Evolutionary conservation across 805 yeast genomes (phyloP), one percentile per base, ranked within the genome.

Genomic region (Debaryomyces castellii): DNA sequence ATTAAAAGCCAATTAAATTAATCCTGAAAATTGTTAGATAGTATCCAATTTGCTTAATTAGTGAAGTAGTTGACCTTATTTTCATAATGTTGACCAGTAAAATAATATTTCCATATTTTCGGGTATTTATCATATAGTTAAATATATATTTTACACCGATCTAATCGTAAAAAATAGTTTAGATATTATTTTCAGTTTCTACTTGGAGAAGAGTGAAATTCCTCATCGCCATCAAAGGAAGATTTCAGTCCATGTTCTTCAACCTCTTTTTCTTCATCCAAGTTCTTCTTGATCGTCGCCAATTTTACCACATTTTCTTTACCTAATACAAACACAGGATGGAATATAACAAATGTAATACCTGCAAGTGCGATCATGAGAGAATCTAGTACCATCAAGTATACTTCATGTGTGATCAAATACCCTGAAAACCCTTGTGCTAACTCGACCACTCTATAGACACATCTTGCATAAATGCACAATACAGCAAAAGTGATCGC

Each of bases 401-500:
- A 70, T 4, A 60, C 66, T 49, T 71, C 76, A 49, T 67, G 69
- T 1, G 54, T 49, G 28, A 67, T 60, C 44, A 71, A 59, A 48
- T 63, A 67, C 4, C 76, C 76, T 3, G 37, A 21, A 53, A 65
- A 71, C 6, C 76, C 75, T 46, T 69, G 60, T 12, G 67, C 57
- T 47, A 71, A 60, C 47, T 71, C 75, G 8, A 68, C 70, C 34
- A 70, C 73, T 55, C 76, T 60, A 50, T 71, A 71, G 17, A 69
- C 51, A 48, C 71, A 66, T 43, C 69, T 56, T 43, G 67, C 64
- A 51, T 67, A 70, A 41, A 70, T 59, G 20, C 54, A 56, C 11
- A 63, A 4, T 2, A 69, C 73, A 0, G 72, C 62, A 4, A 53
- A 16, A 3, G 72, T 62, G 17, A 71, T 52, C 0, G 64, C 73